phyloP scores from a whole-genome alignment of 1,139 yeast species.

The Sugiyamaella castrensis region DNA sequence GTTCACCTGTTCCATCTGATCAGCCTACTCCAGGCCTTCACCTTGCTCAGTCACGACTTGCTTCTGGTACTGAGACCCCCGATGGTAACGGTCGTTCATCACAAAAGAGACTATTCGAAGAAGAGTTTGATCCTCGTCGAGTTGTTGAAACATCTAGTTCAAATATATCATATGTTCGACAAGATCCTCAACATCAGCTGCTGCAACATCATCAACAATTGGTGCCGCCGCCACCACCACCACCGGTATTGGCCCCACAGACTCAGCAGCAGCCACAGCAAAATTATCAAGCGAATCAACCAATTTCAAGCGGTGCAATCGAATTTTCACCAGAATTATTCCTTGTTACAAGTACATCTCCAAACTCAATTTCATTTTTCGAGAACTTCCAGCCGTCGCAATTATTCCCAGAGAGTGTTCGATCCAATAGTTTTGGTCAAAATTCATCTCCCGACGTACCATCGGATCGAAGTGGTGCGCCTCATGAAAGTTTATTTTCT shows the following conservation, averaged over 20 bases:
- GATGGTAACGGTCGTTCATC: neutral
- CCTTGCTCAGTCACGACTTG: too few species aligned
- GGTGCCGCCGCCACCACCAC: slow-evolving; percentile 11
- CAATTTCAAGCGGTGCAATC: slow-evolving; percentile 5
- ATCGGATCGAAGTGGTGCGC: slow-evolving; percentile 4
- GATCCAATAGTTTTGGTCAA: slow-evolving; percentile 16
- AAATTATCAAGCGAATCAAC: slow-evolving; percentile 5
- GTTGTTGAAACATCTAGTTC: slow-evolving; percentile 6
- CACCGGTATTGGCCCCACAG: slow-evolving; percentile 2
- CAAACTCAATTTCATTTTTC: slow-evolving; percentile 27
- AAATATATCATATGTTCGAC: slow-evolving; percentile 9
- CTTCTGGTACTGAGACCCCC: neutral
- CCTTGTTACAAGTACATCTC: slow-evolving; percentile 38
- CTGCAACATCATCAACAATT: slow-evolving; percentile 4
- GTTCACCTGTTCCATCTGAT: slow-evolving; percentile 3
- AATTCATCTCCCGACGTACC: slow-evolving; percentile 14
- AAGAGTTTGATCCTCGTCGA: slow-evolving; percentile 6
- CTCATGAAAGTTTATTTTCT: slow-evolving; percentile 14
- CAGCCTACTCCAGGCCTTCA: neutral
- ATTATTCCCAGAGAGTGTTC: slow-evolving; percentile 36
- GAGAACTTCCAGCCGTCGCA: slow-evolving; percentile 41
- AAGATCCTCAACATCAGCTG: neutral
- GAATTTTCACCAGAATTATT: slow-evolving; percentile 32
- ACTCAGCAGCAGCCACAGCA: slow-evolving; percentile 4
- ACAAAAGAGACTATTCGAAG: slow-evolving; percentile 9